Percentiles rank a stretch among this genome's conserved stretches.
Evolutionary conservation across 2,329 filamentous ascomycete genomes (phyloP).

Genomic region (Sporothrix mexicana): DNA sequence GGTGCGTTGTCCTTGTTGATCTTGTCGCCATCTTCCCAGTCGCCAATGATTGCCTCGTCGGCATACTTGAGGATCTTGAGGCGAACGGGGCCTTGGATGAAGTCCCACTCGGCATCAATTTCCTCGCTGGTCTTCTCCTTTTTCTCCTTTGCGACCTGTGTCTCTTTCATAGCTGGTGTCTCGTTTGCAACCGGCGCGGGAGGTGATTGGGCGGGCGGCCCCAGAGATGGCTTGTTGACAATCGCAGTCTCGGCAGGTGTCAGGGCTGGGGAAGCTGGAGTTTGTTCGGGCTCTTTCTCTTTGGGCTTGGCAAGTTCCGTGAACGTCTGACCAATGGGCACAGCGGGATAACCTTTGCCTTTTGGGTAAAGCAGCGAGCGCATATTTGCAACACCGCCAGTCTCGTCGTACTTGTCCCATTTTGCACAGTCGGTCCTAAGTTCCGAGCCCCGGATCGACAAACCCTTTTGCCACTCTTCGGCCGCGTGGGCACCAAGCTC

Average conservation of each 20-base stretch:
- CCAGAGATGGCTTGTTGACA: no score
- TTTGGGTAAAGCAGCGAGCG: conserved; percentile 40
- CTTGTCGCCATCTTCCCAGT: conserved; percentile 68
- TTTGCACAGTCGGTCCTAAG: conserved; percentile 66
- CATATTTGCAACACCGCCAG: conserved; percentile 51
- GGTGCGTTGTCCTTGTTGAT: conserved; percentile 68
- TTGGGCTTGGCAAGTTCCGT: background rate
- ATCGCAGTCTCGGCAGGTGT: no score
- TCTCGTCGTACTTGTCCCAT: conserved; percentile 75
- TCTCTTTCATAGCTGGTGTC: no score
- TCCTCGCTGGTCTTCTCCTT: conserved; percentile 56
- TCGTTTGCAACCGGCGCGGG: no score
- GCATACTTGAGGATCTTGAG: conserved; percentile 69
- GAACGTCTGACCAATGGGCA: no score
- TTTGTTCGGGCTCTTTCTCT: background rate
- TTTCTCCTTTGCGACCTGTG: conserved; percentile 35
- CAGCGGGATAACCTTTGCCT: background rate
- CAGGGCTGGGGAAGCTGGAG: no score
- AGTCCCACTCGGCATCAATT: conserved; percentile 71
- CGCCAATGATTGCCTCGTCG: conserved; percentile 69
- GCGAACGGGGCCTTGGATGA: conserved; percentile 70
- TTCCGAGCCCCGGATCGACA: conserved; percentile 67
- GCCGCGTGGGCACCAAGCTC: conserved; percentile 69
- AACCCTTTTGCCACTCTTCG: conserved; percentile 81
- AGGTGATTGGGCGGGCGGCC: no score